Evolutionary conservation across 2,329 filamentous ascomycete species (phyloP).

Genomic region (Aspergillus chevalieri): DNA sequence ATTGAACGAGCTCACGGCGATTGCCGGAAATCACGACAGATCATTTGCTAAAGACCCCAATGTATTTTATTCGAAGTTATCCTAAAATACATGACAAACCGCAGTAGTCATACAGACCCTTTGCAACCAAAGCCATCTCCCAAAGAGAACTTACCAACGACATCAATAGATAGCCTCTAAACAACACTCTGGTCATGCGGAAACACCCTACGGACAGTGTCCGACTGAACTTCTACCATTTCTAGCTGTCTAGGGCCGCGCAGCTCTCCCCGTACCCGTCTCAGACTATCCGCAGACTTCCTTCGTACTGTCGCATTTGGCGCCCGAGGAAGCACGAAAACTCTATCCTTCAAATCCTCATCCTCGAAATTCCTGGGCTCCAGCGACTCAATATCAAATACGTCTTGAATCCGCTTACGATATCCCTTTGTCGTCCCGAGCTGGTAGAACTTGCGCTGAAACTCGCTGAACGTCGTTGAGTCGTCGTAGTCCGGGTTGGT

Average conservation of each 20-base stretch:
- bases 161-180: too few relatives aligned
- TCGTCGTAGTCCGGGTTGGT: background rate
- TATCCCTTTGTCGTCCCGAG: constrained; percentile 5
- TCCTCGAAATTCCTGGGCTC: background rate
- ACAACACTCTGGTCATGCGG: background rate
- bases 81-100: background rate
- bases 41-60: background rate
- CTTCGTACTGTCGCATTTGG: constrained; percentile 12
- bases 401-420: constrained; percentile 13
- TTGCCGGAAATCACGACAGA: background rate
- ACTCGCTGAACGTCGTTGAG: constrained; percentile 1
- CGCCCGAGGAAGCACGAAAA: constrained; percentile 18
- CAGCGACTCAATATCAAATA: constrained; percentile 16
- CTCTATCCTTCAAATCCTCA: constrained; percentile 1
- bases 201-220: background rate
- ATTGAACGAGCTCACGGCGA: background rate
- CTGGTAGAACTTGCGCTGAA: constrained; percentile 7
- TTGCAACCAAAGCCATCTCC: too few relatives aligned
- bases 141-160: too few relatives aligned
- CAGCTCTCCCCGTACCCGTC: background rate
- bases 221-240: background rate
- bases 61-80: background rate
- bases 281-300: background rate
- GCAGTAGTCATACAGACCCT: too few relatives aligned
- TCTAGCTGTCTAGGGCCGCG: background rate